Conservation (phyloP, 2,329 filamentous ascomycete species). For the Scedosporium dehoogii region DNA sequence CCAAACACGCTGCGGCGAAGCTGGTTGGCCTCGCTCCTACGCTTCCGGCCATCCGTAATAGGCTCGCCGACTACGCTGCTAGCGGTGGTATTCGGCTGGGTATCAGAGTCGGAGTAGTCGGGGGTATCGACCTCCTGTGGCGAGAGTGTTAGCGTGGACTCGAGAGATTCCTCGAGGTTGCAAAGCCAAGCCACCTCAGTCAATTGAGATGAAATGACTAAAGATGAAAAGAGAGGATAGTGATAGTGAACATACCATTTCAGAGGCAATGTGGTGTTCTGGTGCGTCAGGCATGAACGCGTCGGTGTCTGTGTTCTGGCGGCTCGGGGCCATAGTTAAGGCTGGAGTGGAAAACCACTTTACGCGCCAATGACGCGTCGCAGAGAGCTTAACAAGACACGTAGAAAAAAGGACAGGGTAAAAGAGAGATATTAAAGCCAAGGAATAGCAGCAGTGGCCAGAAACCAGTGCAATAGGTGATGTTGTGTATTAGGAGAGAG, state of each 20-base stretch:
- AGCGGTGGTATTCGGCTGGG: constrained; percentile 59
- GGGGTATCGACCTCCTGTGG: constrained; percentile 48
- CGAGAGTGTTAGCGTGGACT: not conserved
- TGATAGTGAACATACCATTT: constrained; percentile 33
- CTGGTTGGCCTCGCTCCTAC: constrained; percentile 77
- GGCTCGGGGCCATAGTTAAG: constrained; percentile 42
- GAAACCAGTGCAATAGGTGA: not conserved
- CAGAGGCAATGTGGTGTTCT: constrained; percentile 32
- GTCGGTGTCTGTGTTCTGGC: constrained; percentile 46
- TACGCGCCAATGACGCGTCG: constrained; percentile 48
- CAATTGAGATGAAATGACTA: not conserved
- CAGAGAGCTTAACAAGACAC: not conserved
- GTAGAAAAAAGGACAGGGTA: not conserved
- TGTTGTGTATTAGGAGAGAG: not conserved
- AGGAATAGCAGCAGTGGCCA: not conserved
- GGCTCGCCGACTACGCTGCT: constrained; percentile 79
- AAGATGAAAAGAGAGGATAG: not conserved
- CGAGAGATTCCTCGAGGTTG: not conserved
- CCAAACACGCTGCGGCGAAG: constrained; percentile 87
- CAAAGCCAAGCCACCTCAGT: no score
- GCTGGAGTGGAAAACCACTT: constrained; percentile 28
- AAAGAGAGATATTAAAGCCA: not conserved
- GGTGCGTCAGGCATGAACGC: constrained; percentile 54
- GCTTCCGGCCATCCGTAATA: constrained; percentile 67
- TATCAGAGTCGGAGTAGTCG: constrained; percentile 57